A percentile compares a stretch with the other conserved stretches of the same genome.
phyloP scores from a whole-genome alignment of 768 basidiomycete genomes.

The Floccularia luteovirens region DNA sequence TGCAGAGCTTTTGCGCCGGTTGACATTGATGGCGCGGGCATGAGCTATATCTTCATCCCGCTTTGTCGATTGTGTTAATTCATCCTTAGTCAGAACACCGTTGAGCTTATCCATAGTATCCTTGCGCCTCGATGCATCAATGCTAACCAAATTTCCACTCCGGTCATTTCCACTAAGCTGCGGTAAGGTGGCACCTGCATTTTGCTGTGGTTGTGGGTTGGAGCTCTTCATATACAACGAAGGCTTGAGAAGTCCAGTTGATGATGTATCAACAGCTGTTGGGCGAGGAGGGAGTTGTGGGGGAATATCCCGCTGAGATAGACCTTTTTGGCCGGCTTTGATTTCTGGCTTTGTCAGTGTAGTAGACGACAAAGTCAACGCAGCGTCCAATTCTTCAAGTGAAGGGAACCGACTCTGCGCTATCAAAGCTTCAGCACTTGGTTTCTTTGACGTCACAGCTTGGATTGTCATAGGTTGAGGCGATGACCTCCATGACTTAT shows the following conservation, averaged over 20 bases:
- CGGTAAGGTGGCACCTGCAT: slow-evolving; percentile 45
- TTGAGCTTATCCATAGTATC: slow-evolving; percentile 5
- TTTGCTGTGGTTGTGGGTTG: too few relatives aligned
- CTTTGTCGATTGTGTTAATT: not conserved
- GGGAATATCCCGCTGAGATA: not conserved
- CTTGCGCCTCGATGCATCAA: slow-evolving; percentile 1
- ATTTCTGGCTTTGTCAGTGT: not conserved
- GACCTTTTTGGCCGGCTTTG: not conserved
- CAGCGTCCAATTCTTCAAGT: slow-evolving; percentile 73
- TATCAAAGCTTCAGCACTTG: slow-evolving; percentile 18
- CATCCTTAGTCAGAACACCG: slow-evolving; percentile 1
- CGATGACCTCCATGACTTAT: slow-evolving; percentile 20
- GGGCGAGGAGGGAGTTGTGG: slow-evolving; percentile 8
- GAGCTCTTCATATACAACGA: too few relatives aligned
- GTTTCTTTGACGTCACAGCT: slow-evolving; percentile 20
- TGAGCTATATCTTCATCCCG: slow-evolving; percentile 13
- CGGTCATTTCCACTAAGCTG: too few relatives aligned
- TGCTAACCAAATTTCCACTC: too few relatives aligned
- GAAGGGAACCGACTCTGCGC: slow-evolving; percentile 82
- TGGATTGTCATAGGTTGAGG: slow-evolving; percentile 22
- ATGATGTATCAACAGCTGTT: slow-evolving; percentile 6
- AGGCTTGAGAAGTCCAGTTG: too few relatives aligned
- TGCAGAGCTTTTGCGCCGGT: slow-evolving; percentile 17
- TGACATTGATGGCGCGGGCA: slow-evolving; percentile 38
- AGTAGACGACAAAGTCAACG: slow-evolving; percentile 26